Percentiles rank a stretch among this genome's conserved stretches.
Conservation (phyloP, 805 yeast species). For the Wickerhamiella sorbophila region DNA sequence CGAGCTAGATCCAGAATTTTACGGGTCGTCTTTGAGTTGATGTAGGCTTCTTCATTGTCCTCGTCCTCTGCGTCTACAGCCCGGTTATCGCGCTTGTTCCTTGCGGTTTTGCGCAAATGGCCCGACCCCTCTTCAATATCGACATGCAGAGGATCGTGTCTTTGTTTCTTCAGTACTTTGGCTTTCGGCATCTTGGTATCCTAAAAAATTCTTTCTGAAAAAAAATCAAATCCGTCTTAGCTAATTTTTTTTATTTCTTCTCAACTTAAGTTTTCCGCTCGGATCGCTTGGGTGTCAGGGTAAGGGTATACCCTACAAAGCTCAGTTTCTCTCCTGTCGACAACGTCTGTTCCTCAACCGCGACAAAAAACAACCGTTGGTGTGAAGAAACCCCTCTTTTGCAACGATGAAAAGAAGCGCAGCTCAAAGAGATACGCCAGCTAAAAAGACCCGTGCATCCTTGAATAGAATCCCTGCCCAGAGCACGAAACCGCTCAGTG, state of each 20-base stretch:
- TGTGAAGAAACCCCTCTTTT: too few species aligned
- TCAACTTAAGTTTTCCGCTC: too few species aligned
- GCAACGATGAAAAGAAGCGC: constrained; percentile 9
- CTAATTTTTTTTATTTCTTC: constrained; percentile 1
- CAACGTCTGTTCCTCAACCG: too few species aligned
- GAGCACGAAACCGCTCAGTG: constrained; percentile 33
- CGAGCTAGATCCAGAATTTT: constrained; percentile 79
- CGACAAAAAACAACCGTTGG: too few species aligned
- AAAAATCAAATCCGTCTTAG: neutral
- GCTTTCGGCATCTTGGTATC: constrained; percentile 15
- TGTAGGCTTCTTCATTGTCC: constrained; percentile 43
- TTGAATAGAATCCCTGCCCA: constrained; percentile 10
- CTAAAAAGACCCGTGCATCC: constrained; percentile 10
- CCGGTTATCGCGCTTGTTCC: constrained; percentile 20
- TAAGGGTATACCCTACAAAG: too few species aligned
- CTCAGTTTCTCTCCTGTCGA: too few species aligned
- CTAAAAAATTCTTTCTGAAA: neutral
- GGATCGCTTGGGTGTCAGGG: too few species aligned
- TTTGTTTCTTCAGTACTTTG: constrained; percentile 35
- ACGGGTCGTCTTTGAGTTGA: constrained; percentile 73
- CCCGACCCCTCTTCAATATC: constrained; percentile 70
- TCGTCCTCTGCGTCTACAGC: constrained; percentile 27
- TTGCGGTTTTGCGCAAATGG: constrained; percentile 36
- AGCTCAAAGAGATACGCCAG: constrained; percentile 6
- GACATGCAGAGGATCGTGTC: constrained; percentile 69